phyloP scores from a whole-genome alignment of 1,284 basidiomycete genomes.

The Cerrena zonata region DNA sequence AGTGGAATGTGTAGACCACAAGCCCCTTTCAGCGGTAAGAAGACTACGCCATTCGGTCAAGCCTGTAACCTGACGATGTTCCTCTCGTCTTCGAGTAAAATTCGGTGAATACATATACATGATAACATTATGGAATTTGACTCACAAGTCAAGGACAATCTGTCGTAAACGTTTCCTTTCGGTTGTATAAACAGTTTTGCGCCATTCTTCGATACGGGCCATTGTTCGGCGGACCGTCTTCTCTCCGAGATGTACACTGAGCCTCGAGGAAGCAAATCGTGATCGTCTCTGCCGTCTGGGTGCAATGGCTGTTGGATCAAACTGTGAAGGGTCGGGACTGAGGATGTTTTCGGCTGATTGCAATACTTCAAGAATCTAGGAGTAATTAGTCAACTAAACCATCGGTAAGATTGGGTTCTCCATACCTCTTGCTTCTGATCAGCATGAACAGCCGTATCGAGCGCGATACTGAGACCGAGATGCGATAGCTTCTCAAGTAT shows the following conservation, averaged over 20 bases:
- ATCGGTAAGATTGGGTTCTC: conserved; percentile 9
- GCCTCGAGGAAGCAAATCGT: conserved; percentile 46
- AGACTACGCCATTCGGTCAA: conserved; percentile 54
- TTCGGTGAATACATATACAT: background rate
- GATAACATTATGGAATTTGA: conserved; percentile 5
- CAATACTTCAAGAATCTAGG: conserved; percentile 49
- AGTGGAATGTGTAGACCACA: conserved; percentile 63
- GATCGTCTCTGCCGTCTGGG: conserved; percentile 47
- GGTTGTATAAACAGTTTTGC: conserved; percentile 55
- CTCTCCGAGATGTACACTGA: conserved; percentile 59
- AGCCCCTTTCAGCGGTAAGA: conserved; percentile 65
- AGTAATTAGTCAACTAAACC: background rate
- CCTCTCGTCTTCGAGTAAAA: conserved; percentile 51
- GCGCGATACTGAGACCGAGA: conserved; percentile 57
- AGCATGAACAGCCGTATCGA: conserved; percentile 53
- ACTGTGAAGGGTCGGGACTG: conserved; percentile 41
- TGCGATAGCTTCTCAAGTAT: conserved; percentile 65
- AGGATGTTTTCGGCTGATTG: conserved; percentile 49
- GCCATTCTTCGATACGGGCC: conserved; percentile 62
- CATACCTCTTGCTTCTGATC: conserved; percentile 69
- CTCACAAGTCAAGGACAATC: conserved; percentile 64
- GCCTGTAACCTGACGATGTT: conserved; percentile 58
- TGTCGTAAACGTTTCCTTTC: conserved; percentile 69
- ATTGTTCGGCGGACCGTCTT: conserved; percentile 57
- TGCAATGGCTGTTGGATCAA: conserved; percentile 47